Evolutionary conservation across 768 basidiomycete genomes (phyloP).

Genomic region (Mycena alexandri): DNA sequence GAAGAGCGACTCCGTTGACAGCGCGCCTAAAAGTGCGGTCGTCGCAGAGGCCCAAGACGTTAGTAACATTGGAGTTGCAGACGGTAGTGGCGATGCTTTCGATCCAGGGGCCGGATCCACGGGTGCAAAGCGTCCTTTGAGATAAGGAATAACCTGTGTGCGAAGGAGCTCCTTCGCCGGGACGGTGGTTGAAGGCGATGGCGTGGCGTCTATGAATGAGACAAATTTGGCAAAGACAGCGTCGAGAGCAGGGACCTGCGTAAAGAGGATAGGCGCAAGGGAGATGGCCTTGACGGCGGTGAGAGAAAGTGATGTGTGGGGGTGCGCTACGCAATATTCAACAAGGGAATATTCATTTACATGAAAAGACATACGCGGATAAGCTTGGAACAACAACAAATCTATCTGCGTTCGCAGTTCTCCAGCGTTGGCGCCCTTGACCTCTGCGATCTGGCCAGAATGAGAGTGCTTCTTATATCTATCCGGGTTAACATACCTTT

Average conservation of each 20-base stretch:
- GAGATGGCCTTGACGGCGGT: constrained; percentile 73
- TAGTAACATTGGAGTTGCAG: constrained; percentile 56
- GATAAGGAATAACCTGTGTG: constrained; percentile 67
- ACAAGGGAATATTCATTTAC: constrained; percentile 10
- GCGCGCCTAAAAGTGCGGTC: constrained; percentile 53
- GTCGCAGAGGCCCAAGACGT: constrained; percentile 64
- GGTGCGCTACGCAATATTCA: constrained; percentile 68
- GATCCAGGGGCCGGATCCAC: constrained; percentile 20
- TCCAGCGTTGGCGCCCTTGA: constrained; percentile 77
- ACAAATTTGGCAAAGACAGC: constrained; percentile 71
- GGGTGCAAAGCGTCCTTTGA: constrained; percentile 68
- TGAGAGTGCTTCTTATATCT: background rate
- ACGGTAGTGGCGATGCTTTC: constrained; percentile 34
- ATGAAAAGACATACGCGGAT: constrained; percentile 72
- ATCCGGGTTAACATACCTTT: constrained; percentile 59
- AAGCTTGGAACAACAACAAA: constrained; percentile 79
- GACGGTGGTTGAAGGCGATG: constrained; percentile 48
- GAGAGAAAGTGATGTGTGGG: constrained; percentile 72
- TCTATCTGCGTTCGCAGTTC: constrained; percentile 83
- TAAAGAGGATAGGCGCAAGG: constrained; percentile 81
- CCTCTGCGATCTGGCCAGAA: constrained; percentile 66
- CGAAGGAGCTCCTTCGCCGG: constrained; percentile 66
- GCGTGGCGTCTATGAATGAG: constrained; percentile 68
- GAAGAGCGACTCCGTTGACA: constrained; percentile 74
- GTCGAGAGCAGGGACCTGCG: constrained; percentile 77